phyloP scores from a whole-genome alignment of 352 stramenopile genomes.

The Halophytophthora polymorphica region DNA sequence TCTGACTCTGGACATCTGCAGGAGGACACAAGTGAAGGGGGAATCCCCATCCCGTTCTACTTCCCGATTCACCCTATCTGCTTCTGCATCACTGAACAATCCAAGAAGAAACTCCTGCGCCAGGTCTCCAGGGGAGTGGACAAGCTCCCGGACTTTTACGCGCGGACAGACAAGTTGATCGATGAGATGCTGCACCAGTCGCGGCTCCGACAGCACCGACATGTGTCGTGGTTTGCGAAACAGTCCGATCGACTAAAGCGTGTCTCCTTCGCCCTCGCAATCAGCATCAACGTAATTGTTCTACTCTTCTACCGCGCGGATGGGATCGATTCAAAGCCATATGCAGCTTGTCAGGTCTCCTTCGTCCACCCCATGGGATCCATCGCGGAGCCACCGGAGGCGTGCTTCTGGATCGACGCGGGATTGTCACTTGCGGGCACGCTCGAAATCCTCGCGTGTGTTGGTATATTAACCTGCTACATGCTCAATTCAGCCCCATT shows the following conservation, averaged over 20 bases:
- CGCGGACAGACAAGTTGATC: constrained; percentile 59
- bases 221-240: constrained; percentile 32
- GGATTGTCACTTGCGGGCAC: constrained; percentile 41
- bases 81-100: constrained; percentile 68
- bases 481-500: constrained; percentile 64
- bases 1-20: too few species aligned
- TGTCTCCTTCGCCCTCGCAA: constrained; percentile 43
- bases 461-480: constrained; percentile 51
- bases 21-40: background rate
- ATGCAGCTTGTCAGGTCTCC: constrained; percentile 35
- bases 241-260: constrained; percentile 50
- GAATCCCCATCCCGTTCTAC: constrained; percentile 54
- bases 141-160: constrained; percentile 70
- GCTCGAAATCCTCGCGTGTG: constrained; percentile 51
- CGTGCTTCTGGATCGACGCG: constrained; percentile 35
- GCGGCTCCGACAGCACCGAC: constrained; percentile 29
- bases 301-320: constrained; percentile 58
- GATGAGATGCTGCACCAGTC: constrained; percentile 76
- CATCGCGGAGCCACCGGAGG: constrained; percentile 13
- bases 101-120: constrained; percentile 69
- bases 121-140: constrained; percentile 51
- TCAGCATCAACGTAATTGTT: constrained; percentile 59
- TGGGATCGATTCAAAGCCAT: constrained; percentile 49
- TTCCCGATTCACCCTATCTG: constrained; percentile 76
- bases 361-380: constrained; percentile 23